Percentiles rank a stretch among this genome's conserved stretches.
Conservation (phyloP, 208 protist genomes). For the Trypanosoma lewisi region DNA sequence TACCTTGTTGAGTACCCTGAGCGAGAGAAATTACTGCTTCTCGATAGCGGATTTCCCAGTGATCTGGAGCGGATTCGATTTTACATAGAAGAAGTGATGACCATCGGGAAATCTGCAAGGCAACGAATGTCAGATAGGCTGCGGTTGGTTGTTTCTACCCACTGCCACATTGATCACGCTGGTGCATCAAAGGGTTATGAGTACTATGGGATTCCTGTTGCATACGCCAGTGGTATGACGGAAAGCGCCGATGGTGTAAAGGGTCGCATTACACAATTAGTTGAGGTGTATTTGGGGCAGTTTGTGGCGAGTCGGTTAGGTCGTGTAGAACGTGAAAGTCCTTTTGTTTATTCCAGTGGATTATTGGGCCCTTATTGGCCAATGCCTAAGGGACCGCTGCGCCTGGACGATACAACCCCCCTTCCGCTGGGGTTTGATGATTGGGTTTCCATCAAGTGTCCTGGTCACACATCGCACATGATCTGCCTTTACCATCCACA, state of each 20-base stretch:
- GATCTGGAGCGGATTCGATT: conserved; percentile 40
- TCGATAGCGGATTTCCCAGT: conserved; percentile 43
- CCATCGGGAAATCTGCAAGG: not conserved
- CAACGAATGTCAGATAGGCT: conserved; percentile 32
- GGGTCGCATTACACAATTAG: conserved; percentile 25
- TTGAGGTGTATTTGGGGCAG: conserved; percentile 29
- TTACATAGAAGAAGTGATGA: conserved; percentile 48
- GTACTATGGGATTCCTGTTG: conserved; percentile 28
- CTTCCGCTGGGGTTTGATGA: conserved; percentile 48
- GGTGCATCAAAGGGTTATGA: conserved; percentile 33
- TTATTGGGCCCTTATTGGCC: conserved; percentile 37
- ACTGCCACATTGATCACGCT: conserved; percentile 54
- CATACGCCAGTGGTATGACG: conserved; percentile 28
- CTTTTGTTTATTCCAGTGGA: conserved; percentile 32
- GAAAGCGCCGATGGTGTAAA: conserved; percentile 21
- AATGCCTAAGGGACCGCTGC: conserved; percentile 13
- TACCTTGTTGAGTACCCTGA: conserved; percentile 44
- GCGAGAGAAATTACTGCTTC: conserved; percentile 32
- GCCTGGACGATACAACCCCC: conserved; percentile 24
- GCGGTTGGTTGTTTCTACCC: conserved; percentile 33
- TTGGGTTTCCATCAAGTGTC: conserved; percentile 41
- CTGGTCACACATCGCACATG: conserved; percentile 60
- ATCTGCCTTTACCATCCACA: conserved; percentile 45
- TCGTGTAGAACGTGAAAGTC: conserved; percentile 24
- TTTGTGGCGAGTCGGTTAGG: conserved; percentile 35